A percentile compares a stretch with the other conserved stretches of the same genome.
These are phyloP conservation scores for Mikania micrantha DNA, from an alignment of 129 eudicot genomes.

Conservation along the genomic window DNA sequence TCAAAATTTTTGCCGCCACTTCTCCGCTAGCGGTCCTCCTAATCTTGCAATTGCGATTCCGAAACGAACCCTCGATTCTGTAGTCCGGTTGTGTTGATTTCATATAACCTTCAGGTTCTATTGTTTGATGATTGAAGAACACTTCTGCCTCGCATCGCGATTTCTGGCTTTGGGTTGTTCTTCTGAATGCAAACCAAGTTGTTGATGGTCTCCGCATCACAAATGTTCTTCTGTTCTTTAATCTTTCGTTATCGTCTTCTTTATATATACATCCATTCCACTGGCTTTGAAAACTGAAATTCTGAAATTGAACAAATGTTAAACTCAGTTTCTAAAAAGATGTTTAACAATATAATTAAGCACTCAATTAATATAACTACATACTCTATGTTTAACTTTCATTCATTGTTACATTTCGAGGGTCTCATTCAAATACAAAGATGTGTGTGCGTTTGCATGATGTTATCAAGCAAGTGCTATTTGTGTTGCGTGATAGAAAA, in stretches of 20 bases:
- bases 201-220: slow-evolving; percentile 35
- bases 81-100: slow-evolving; percentile 20
- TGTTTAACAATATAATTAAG: too few relatives aligned
- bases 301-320: not conserved
- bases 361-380: too few relatives aligned
- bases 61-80: slow-evolving; percentile 31
- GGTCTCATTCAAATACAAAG: too few relatives aligned
- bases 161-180: slow-evolving; percentile 4
- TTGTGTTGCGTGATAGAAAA: too few relatives aligned
- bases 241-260: slow-evolving; percentile 3
- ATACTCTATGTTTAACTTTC: too few relatives aligned
- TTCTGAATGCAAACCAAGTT: not conserved
- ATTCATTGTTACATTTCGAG: too few relatives aligned
- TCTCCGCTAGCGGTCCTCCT: slow-evolving; percentile 10
- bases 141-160: slow-evolving; percentile 32
- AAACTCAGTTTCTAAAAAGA: too few relatives aligned
- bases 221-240: slow-evolving; percentile 19
- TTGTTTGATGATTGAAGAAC: slow-evolving; percentile 10
- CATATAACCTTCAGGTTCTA: too few relatives aligned
- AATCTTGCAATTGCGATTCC: slow-evolving; percentile 41
- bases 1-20: slow-evolving; percentile 29
- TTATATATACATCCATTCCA: slow-evolving; percentile 34
- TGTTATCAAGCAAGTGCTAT: too few relatives aligned
- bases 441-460: too few relatives aligned
- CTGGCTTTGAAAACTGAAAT: slow-evolving; percentile 28